Evolutionary conservation across 441 rosid species (phyloP), one percentile per base, ranked within the genome.

Genomic region (Omphalea diandra): DNA sequence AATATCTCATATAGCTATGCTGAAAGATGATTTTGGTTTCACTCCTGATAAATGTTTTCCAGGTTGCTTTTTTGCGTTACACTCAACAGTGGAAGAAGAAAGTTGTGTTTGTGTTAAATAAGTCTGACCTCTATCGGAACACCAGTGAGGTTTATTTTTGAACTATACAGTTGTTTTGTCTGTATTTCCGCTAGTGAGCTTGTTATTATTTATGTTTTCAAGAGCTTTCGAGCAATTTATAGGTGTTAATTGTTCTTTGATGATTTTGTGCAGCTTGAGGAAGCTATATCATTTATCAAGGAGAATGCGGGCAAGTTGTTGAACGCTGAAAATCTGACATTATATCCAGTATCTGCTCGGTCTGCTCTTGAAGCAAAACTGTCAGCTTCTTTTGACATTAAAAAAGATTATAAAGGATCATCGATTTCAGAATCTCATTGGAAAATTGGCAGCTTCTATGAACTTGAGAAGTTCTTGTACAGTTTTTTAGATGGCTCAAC

Each of bases 1-100:
- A 55, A 15, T 50, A 49, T 65, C 29, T 47, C 47, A 14, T 8
- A 24, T 7, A n/a, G 35, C 26, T 66, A 35, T 33, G 56, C 38
- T 31, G 54, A 63, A 33, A 46, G 40, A 59, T 68, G 33, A 69
- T 40, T 69, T 52, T 47, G 14, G 26, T 76, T 59, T 67, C 67
- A 56, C 20, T 36, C 36, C 1, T 76, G 80, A 80, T n/a, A n/a
- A n/a, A n/a, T n/a, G n/a, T n/a, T n/a, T n/a, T 74, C 65, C 84
- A 94, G 99, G 98, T 94, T 78, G 74, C 75, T 53, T 94, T 94
- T 83, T 96, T 94, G 78, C 93, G 87, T 65, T 94, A 94, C 71
- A 89, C 84, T 56, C 98, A 92, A 74, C 94, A 89, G 67, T 94
- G 98, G 99, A 94, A 85, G 85, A 92, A 94, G 87, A 94, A 88